Percentiles rank a stretch among this genome's conserved stretches.
Evolutionary conservation across 352 stramenopile genomes (phyloP).

Genomic region (Phytophthora idaei): DNA sequence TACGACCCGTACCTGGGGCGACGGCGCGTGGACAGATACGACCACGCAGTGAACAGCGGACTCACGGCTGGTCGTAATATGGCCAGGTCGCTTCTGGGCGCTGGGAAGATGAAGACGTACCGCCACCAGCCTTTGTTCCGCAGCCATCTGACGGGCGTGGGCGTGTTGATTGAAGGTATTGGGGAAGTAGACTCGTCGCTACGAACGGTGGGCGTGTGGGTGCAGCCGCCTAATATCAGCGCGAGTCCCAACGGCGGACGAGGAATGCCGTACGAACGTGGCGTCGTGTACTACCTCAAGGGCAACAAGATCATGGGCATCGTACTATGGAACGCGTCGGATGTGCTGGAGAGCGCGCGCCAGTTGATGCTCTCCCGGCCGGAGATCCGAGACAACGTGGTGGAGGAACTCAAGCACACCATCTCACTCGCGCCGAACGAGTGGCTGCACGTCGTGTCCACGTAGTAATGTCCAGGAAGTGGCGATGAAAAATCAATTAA

Average conservation of each 20-base stretch:
- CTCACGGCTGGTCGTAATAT: slow-evolving; percentile 90
- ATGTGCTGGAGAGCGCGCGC: slow-evolving; percentile 86
- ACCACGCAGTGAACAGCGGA: slow-evolving; percentile 93
- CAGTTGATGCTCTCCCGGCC: slow-evolving; percentile 81
- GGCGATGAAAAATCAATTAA: slow-evolving; percentile 20
- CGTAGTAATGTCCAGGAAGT: slow-evolving; percentile 22
- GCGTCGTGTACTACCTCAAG: slow-evolving; percentile 92
- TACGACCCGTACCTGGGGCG: slow-evolving; percentile 88
- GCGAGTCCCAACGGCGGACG: slow-evolving; percentile 4
- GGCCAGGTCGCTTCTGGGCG: slow-evolving; percentile 53
- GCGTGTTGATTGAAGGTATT: slow-evolving; percentile 85
- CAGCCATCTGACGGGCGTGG: slow-evolving; percentile 72
- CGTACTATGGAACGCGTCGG: slow-evolving; percentile 89
- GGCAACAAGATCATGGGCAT: slow-evolving; percentile 92
- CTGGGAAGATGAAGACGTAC: slow-evolving; percentile 82
- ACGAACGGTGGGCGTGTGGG: slow-evolving; percentile 84
- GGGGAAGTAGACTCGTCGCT: slow-evolving; percentile 85
- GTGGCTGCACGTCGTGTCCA: slow-evolving; percentile 82
- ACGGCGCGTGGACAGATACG: slow-evolving; percentile 90
- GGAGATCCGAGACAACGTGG: slow-evolving; percentile 72
- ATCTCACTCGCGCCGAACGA: slow-evolving; percentile 89
- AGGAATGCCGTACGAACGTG: slow-evolving; percentile 64
- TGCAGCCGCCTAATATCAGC: slow-evolving; percentile 48
- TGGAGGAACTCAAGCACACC: slow-evolving; percentile 77
- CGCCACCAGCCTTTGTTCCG: slow-evolving; percentile 90